A percentile compares a stretch with the other conserved stretches of the same genome.
These are phyloP conservation scores for Cladophialophora psammophila DNA, from an alignment of 2,329 filamentous ascomycete genomes.

Conservation along the genomic window DNA sequence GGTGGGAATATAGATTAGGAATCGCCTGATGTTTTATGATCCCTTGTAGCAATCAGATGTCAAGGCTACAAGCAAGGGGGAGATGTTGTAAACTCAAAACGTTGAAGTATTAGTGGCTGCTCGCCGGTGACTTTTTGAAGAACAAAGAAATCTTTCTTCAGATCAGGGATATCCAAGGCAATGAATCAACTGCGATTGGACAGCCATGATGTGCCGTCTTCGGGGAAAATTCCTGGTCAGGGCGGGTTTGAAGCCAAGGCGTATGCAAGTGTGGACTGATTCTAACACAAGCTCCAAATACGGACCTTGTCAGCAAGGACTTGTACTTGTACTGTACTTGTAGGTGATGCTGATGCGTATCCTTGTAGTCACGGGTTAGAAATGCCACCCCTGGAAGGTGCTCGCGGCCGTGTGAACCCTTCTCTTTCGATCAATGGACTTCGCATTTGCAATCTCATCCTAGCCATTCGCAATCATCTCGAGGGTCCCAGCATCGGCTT, in stretches of 20 bases:
- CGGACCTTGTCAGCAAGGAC: too few species aligned
- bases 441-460: background rate
- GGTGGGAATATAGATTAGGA: background rate
- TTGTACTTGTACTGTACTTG: too few species aligned
- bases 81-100: background rate
- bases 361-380: background rate
- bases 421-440: background rate
- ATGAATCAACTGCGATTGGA: background rate
- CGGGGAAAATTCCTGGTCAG: constrained; percentile 1
- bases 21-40: background rate
- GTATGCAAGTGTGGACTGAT: constrained; percentile 5
- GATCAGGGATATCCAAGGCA: background rate
- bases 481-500: background rate
- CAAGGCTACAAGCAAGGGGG: background rate
- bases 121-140: background rate
- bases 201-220: background rate
- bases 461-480: background rate
- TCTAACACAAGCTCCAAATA: background rate
- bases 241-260: background rate
- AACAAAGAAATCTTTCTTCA: background rate
- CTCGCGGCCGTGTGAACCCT: background rate
- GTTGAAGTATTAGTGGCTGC: background rate
- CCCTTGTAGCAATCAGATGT: background rate
- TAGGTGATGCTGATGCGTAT: background rate
- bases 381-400: background rate